phyloP scores from a whole-genome alignment of 176 grass and related monocot genomes.

The Eragrostis nindensis region DNA sequence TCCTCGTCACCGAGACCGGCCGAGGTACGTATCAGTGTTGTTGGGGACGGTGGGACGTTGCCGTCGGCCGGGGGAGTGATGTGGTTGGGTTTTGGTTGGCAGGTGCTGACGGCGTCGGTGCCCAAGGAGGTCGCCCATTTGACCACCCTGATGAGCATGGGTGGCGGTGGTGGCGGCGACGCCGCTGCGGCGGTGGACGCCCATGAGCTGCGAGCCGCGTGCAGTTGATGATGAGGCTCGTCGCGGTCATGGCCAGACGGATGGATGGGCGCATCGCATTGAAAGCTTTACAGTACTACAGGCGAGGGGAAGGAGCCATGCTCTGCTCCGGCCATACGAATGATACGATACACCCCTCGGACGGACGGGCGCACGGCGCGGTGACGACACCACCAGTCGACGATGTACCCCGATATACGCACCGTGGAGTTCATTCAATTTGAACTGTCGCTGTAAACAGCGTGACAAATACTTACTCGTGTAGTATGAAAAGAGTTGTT shows the following conservation, averaged over 20 bases:
- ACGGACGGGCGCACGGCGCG: too few relatives aligned
- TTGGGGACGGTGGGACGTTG: not conserved
- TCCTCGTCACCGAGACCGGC: constrained; percentile 83
- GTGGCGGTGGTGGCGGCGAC: not conserved
- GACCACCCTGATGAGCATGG: constrained; percentile 67
- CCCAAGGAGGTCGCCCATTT: constrained; percentile 81
- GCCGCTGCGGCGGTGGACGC: not conserved
- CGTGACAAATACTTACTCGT: too few relatives aligned
- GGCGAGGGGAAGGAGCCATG: not conserved
- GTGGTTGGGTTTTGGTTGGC: not conserved
- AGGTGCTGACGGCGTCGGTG: constrained; percentile 86
- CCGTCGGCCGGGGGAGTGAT: not conserved
- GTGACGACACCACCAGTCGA: too few relatives aligned
- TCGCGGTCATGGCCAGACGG: not conserved
- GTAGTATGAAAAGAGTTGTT: too few relatives aligned
- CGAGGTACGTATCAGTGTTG: constrained; percentile 81
- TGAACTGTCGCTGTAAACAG: too few relatives aligned
- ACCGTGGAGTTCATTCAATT: too few relatives aligned
- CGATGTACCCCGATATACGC: too few relatives aligned
- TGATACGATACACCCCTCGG: too few relatives aligned
- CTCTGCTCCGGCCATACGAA: not conserved
- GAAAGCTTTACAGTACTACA: not conserved
- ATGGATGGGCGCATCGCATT: not conserved
- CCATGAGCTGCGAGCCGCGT: constrained; percentile 47
- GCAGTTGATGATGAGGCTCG: not conserved